Evolutionary conservation across 257 asterid genomes (phyloP), one percentile per base, ranked within the genome.

Genomic region (Lycium barbarum): DNA sequence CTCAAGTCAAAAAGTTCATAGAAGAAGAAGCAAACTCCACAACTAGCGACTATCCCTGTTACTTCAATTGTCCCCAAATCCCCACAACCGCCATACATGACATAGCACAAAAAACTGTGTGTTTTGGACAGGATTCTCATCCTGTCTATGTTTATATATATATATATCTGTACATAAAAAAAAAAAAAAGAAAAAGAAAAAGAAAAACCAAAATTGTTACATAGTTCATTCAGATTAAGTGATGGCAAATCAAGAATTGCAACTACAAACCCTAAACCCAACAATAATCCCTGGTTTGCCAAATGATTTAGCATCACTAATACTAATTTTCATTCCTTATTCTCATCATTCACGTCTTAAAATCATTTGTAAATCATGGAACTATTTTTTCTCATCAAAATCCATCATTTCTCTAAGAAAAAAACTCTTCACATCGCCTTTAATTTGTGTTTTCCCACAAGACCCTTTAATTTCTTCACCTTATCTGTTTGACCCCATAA

Each of bases 261-360:
- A 90, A 74, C 15, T 87, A 58, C 93, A 90, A 90, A 85, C 92
- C 90, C 92, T 80, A 72, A 15, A 88, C 87, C 85, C 88, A 89
- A 92, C 90, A 86, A 89, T 96, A 83, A 90, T 96, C 49, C 98
- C 98, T 6, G 95, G 93, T 84, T 93, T 93, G 51, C 99, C 99
- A 0, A 93, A 95, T 68, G 98, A 96, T 87, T 54, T 95, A 38
- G 95, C 95, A 1, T 92, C 97, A 0, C 20, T 95, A 84, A 91
- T 96, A 84, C 90, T 95, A 11, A 91, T 95, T 11, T 91, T 90
- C 84, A 85, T 92, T 2, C 98, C 99, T 51, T 94, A 93, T 63
- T 88, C 95, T 7, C 98, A 93, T 72, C 98, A 95, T 54, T 85
- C 97, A 3, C 98, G 98, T 55, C 90, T 96, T 81, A 96, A 93